Evolutionary conservation across 371 early-diverging fungal genomes (phyloP), one percentile per base, ranked within the genome.

Genomic region (Coemansia sp.): DNA sequence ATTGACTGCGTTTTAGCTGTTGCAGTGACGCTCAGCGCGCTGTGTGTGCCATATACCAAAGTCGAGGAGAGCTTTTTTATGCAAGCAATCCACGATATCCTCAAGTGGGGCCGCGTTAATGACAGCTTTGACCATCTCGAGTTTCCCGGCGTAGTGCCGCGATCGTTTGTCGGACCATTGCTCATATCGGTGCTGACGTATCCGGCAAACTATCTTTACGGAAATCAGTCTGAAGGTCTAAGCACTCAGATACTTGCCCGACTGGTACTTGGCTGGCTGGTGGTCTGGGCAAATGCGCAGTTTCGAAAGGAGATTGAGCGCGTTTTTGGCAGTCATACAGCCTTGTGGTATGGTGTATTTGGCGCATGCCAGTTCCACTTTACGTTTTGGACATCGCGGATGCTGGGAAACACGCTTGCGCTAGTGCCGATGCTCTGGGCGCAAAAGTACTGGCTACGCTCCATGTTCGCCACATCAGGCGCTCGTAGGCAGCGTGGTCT

Each of bases 11-110:
- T 37, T 14, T 44, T 71, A 14, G 69, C 69, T 5, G 48, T 50
- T 7, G 49, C 42, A 11, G 63, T 72, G 16, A 33, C 63, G 1
- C 42, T 61, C 16, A 57, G 63, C 48, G 72, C 60, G 6, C 18
- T 58, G 8, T 59, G 54, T 3, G 70, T 51, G 16, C 97, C 96
- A 0, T 96, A 80, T 75, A 92, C 93, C 49, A 95, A 97, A 79
- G 97, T 98, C 36, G 97, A 98, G 77, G 98, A 98, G 71, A 91
- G 92, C 64, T 98, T 98, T 80, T 92, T 91, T 68, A 55, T 93
- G 46, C 98, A 98, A 76, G 96, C 97, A 3, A 84, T 84, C 3
- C 93, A 95, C 71, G 97, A 98, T 77, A 80, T 97, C 33, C 58
- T 94, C 52, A 81, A 83, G 44, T 78, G 81, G 64, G 78, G 77